Evolutionary conservation across 768 basidiomycete species (phyloP), one percentile per base, ranked within the genome.

Genomic region (Leccinum disarticulatum): DNA sequence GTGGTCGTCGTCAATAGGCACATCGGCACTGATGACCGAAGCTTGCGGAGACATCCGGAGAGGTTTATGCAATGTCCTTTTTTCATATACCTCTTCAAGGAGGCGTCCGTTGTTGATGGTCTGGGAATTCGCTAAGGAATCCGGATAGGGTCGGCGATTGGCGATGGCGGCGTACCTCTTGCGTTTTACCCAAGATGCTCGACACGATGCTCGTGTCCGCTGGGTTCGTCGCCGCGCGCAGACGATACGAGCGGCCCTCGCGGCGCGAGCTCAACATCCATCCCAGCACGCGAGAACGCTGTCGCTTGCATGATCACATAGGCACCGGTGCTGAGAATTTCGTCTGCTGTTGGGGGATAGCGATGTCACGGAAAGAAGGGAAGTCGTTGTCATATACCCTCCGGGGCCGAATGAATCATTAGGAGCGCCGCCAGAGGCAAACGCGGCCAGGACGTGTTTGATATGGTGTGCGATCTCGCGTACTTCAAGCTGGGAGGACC

Each of bases 121-220:
- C 90, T 93, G 4, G n/a, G 48, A 14, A 30, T 38, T 50, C 17
- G 8, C 22, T 64, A 25, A 54, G 60, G 38, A 61, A 51, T n/a
- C 43, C 27, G 8, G 54, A 54, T 15, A 30, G 9, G 30, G 49
- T 58, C 4, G 17, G 4, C 11, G 50, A n/a, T 59, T 25, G 30
- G 7, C 28, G 19, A 4, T 19, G 41, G n/a, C n/a, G 13, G 64
- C 81, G 63, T 61, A 91, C 93, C 82, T 94, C 90, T 70, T 89
- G 87, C 3, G 92, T 90, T 7, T 95, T 82, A 10, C 90, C 88
- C 77, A 96, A 81, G 31, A 97, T 83, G 33, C 82, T 87, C 3
- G 87, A 83, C 49, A 97, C 71, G 56, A 96, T 88, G 67, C 91
- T 93, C 81, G 89, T 76, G 52, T 90, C 87, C 43, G 86, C 84